These are phyloP conservation scores for Senecio squalidus DNA, from an alignment of 140 eudicot genomes.

Conservation along the genomic window DNA sequence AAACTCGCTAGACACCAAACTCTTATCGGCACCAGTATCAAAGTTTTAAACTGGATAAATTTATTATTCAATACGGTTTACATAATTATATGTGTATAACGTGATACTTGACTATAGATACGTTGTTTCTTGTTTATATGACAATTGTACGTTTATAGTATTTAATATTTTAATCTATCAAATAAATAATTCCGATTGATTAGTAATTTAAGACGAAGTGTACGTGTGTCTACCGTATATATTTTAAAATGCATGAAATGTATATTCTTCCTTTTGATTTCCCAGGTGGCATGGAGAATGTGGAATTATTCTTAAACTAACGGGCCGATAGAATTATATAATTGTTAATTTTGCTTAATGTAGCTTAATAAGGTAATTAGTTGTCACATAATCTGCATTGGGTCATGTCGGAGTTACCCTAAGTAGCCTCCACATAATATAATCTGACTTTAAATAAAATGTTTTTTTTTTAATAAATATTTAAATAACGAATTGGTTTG, in stretches of 20 bases:
- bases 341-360: slow-evolving; percentile 19
- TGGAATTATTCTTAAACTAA: not conserved
- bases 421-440: slow-evolving; percentile 34
- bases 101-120: too few relatives aligned
- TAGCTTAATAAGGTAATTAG: slow-evolving; percentile 31
- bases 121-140: too few relatives aligned
- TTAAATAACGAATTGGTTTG: not conserved
- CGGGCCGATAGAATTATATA: slow-evolving; percentile 4
- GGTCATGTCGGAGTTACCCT: slow-evolving; percentile 19
- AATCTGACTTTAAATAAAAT: slow-evolving; percentile 24
- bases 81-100: too few relatives aligned
- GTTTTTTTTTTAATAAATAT: not conserved
- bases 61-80: too few relatives aligned
- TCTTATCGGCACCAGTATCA: too few relatives aligned
- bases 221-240: slow-evolving; percentile 12
- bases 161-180: not conserved
- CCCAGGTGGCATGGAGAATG: slow-evolving; percentile 7
- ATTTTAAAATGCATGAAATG: not conserved
- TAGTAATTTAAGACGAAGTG: not conserved
- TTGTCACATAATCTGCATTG: slow-evolving; percentile 30
- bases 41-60: too few relatives aligned
- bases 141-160: too few relatives aligned
- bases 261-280: not conserved
- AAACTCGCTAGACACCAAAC: too few relatives aligned
- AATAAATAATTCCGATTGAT: not conserved